These are phyloP conservation scores for Ceratocystis huliohia DNA, from an alignment of 2,329 filamentous ascomycete genomes.

Conservation along the genomic window DNA sequence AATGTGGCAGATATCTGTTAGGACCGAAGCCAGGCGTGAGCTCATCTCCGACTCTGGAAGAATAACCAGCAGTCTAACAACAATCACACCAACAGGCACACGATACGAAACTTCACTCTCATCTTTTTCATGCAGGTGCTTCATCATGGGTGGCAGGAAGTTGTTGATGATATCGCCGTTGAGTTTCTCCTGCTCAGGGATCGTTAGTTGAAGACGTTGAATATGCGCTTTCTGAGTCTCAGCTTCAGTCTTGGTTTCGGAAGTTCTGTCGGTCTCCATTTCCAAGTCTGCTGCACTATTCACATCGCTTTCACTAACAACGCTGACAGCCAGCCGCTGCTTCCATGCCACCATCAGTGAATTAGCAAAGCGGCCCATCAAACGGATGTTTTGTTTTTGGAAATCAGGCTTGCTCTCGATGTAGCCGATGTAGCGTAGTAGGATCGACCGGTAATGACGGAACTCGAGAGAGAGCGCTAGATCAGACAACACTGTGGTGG, in stretches of 20 bases:
- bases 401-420: slow-evolving; percentile 67
- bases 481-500: slow-evolving; percentile 65
- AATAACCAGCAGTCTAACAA: slow-evolving; percentile 74
- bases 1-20: slow-evolving; percentile 88
- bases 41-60: slow-evolving; percentile 62
- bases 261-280: slow-evolving; percentile 28
- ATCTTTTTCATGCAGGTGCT: slow-evolving; percentile 85
- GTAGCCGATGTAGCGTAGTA: slow-evolving; percentile 74
- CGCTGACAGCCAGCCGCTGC: background rate
- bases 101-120: slow-evolving; percentile 88
- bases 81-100: slow-evolving; percentile 76
- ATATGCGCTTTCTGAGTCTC: slow-evolving; percentile 3
- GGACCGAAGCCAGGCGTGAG: slow-evolving; percentile 62
- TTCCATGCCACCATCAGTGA: slow-evolving; percentile 40
- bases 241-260: slow-evolving; percentile 30
- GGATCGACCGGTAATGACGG: slow-evolving; percentile 75
- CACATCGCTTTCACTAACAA: slow-evolving; percentile 31
- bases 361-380: slow-evolving; percentile 72
- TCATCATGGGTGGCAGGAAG: slow-evolving; percentile 66
- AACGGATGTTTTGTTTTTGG: slow-evolving; percentile 72
- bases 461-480: slow-evolving; percentile 70
- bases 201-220: slow-evolving; percentile 45
- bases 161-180: slow-evolving; percentile 57
- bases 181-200: slow-evolving; percentile 56
- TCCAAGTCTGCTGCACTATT: background rate